Percentiles rank a stretch among this genome's conserved stretches.
These are phyloP conservation scores for Ceratocystis lukuohia DNA, from an alignment of 2,329 filamentous ascomycete species.

Conservation along the genomic window DNA sequence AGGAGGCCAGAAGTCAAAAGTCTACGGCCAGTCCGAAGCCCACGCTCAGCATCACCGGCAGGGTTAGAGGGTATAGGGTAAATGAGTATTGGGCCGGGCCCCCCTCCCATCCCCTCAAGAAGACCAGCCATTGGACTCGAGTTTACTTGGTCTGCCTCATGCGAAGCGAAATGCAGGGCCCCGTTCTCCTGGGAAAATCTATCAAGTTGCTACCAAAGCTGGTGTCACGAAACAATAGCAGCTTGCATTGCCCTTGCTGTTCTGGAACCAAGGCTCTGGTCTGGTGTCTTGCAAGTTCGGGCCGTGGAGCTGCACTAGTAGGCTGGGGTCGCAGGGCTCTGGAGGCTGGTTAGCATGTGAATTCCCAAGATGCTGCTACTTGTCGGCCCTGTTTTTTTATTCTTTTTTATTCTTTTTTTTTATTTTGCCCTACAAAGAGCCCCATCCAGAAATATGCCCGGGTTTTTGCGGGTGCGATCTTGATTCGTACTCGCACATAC, in stretches of 20 bases:
- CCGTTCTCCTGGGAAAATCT: neutral
- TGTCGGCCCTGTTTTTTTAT: no score
- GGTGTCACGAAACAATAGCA: conserved; percentile 4
- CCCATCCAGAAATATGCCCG: no score
- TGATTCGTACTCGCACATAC: no score
- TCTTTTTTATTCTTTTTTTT: no score
- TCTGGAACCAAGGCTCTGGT: neutral
- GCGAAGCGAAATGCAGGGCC: conserved; percentile 1
- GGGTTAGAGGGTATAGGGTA: neutral
- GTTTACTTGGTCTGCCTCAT: neutral
- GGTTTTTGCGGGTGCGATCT: no score
- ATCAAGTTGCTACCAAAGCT: neutral
- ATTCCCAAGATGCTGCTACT: no score
- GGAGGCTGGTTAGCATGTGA: no score
- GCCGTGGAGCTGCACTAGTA: no score
- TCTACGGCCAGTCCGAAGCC: neutral
- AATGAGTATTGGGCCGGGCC: neutral
- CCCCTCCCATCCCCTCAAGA: neutral
- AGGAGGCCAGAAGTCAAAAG: neutral
- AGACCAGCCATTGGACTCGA: no score
- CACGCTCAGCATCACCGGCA: neutral
- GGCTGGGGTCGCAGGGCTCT: no score
- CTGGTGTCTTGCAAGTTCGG: neutral
- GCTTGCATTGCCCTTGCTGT: neutral
- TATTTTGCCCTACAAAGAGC: no score